A percentile compares a stretch with the other conserved stretches of the same genome.
phyloP scores from a whole-genome alignment of 441 rosid species.

The Bruguiera hainesii region DNA sequence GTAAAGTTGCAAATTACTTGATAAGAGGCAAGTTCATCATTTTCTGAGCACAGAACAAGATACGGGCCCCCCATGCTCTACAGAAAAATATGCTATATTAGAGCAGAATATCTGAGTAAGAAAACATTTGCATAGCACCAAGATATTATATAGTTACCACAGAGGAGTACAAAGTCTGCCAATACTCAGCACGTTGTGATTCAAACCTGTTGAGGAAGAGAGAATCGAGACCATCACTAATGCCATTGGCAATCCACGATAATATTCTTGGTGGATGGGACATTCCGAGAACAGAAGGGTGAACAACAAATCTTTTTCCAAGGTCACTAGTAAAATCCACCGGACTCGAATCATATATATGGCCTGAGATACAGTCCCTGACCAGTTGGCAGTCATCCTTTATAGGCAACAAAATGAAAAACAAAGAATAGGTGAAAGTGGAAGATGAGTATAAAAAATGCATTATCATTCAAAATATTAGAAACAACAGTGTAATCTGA shows the following conservation, averaged over 20 bases:
- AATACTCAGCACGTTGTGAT: conserved; percentile 84
- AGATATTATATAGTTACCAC: conserved; percentile 46
- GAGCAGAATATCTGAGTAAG: conserved; percentile 1
- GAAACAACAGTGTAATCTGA: too few relatives aligned
- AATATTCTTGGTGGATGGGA: conserved; percentile 66
- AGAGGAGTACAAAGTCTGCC: conserved; percentile 91
- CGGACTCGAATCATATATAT: conserved; percentile 77
- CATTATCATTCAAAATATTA: too few relatives aligned
- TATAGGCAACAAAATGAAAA: conserved; percentile 15
- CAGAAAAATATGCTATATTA: conserved; percentile 13
- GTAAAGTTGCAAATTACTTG: conserved; percentile 66
- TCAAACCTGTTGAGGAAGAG: conserved; percentile 83
- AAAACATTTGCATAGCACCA: not conserved
- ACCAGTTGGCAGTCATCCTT: conserved; percentile 72
- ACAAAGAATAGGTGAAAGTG: not conserved
- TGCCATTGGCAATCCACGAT: conserved; percentile 66
- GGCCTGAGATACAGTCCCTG: conserved; percentile 70
- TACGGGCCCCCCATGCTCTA: conserved; percentile 76
- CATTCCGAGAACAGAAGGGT: conserved; percentile 69
- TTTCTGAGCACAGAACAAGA: conserved; percentile 76
- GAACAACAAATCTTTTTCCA: conserved; percentile 63
- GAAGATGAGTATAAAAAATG: not conserved
- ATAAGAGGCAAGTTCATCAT: conserved; percentile 80
- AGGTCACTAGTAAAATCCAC: conserved; percentile 88
- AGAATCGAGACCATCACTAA: conserved; percentile 73